phyloP scores from a whole-genome alignment of 2,329 filamentous ascomycete genomes.

The Pseudohalonectria lignicola region DNA sequence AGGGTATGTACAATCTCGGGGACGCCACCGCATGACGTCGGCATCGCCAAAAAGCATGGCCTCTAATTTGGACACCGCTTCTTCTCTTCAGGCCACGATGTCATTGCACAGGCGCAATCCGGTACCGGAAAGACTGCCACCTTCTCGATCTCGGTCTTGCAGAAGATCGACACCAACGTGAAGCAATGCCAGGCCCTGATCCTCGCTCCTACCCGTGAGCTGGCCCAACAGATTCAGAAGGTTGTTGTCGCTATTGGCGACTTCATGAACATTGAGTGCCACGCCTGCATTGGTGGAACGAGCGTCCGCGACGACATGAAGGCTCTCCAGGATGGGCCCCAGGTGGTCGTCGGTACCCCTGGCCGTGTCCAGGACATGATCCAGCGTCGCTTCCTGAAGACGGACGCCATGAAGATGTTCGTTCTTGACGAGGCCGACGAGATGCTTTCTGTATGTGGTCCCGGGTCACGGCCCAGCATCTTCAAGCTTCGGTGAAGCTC shows the following conservation, averaged over 20 bases:
- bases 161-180: constrained; percentile 88
- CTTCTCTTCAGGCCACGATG: constrained; percentile 68
- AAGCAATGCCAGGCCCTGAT: constrained; percentile 92
- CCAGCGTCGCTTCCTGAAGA: constrained; percentile 42
- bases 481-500: too few species aligned
- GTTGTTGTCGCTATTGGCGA: constrained; percentile 99
- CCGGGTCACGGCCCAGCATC: too few species aligned
- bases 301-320: constrained; percentile 97
- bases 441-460: constrained; percentile 32
- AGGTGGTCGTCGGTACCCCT: constrained; percentile 96
- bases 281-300: constrained; percentile 95
- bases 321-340: constrained; percentile 94
- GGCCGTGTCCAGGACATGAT: constrained; percentile 72
- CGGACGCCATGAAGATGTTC: constrained; percentile 54
- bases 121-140: constrained; percentile 96
- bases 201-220: constrained; percentile 88
- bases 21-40: too few species aligned
- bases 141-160: constrained; percentile 91
- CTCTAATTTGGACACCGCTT: too few species aligned
- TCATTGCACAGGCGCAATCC: constrained; percentile 97
- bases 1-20: constrained; percentile 60
- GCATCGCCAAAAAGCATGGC: too few species aligned
- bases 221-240: constrained; percentile 96
- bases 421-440: constrained; percentile 52
- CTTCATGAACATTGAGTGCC: constrained; percentile 99